Evolutionary conservation across 805 yeast genomes (phyloP).

Genomic region (Kuraishia capsulata): DNA sequence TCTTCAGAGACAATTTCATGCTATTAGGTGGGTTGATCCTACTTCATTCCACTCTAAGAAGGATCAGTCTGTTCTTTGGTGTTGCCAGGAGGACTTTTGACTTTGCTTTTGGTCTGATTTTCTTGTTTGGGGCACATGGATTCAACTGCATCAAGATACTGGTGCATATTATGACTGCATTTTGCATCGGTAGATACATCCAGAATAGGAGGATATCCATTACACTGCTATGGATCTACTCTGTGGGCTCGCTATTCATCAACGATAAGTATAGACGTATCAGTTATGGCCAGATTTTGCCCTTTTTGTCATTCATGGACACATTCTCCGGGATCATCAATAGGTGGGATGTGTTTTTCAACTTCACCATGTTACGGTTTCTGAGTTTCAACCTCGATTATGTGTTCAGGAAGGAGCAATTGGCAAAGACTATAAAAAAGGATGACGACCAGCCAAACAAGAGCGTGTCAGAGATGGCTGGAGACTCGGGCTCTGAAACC

Average conservation of each 20-base stretch:
- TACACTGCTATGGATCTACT: slow-evolving; percentile 62
- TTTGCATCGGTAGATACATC: slow-evolving; percentile 31
- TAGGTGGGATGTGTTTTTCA: slow-evolving; percentile 95
- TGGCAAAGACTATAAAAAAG: slow-evolving; percentile 1
- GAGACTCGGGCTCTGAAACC: slow-evolving; percentile 5
- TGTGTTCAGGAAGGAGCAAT: slow-evolving; percentile 27
- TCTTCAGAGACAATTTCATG: slow-evolving; percentile 75
- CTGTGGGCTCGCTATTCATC: slow-evolving; percentile 65
- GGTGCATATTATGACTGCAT: slow-evolving; percentile 48
- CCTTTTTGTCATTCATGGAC: slow-evolving; percentile 46
- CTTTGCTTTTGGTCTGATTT: slow-evolving; percentile 57
- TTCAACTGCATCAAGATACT: slow-evolving; percentile 55
- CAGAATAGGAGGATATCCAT: slow-evolving; percentile 29
- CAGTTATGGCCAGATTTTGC: slow-evolving; percentile 33
- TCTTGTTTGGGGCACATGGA: slow-evolving; percentile 74
- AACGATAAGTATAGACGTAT: slow-evolving; percentile 60
- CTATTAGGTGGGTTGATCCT: slow-evolving; percentile 45
- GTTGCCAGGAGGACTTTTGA: slow-evolving; percentile 57
- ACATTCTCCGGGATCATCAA: slow-evolving; percentile 67
- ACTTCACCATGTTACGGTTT: slow-evolving; percentile 79
- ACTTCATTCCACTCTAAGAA: slow-evolving; percentile 47
- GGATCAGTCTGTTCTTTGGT: slow-evolving; percentile 13
- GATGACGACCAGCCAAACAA: slow-evolving; percentile 1
- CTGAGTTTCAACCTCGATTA: slow-evolving; percentile 79
- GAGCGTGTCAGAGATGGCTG: slow-evolving; percentile 7